Base-by-base conservation (phyloP, 306 rosid species). In the Medicago lupulina region DNA sequence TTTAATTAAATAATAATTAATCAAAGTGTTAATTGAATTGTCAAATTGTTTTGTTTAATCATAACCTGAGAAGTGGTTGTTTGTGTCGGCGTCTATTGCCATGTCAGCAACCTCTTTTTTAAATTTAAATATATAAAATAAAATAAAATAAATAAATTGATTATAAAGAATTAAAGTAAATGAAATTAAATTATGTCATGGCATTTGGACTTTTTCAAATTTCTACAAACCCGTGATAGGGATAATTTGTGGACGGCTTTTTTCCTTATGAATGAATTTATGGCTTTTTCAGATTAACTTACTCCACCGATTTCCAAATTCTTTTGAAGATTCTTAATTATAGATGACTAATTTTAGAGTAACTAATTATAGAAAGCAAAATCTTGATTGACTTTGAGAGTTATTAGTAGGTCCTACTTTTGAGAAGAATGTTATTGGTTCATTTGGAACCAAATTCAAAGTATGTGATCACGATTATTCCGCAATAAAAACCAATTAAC, bases 141-240 rank as follows among this genome's bases (percentile, higher is more conserved):
- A 19, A 53, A 23, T 17, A 50, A 50, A 76, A 64, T 5, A 6
- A 50, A 23, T 23, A 10, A 9, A 9, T n/a, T n/a, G n/a, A 13
- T 28, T 7, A 18, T 1, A 8, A 31, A 60, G 7, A 12, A 28
- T 0, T 12, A 36, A 2, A 6, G 2, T 14, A 9, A 23, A 23
- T 18, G 1, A 49, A 5, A 75, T 34, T 63, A 62, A 80, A 73
- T 82, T 67, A 79, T 84, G 23, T 34, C 36, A 72, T 64, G 8
- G 16, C n/a, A 86, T 72, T 70, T 55, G 47, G 43, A 39, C 76
- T 31, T 57, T 71, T 77, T 16, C 36, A 40, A 16, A 54, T 74
- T 77, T 76, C 36, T 50, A 61, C 75, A 46, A 49, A 77, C 82
- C 82, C 85, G 89, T 82, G 87, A 77, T 80, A 7, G 71, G 64